Percentiles rank a stretch among this genome's conserved stretches.
Conservation (phyloP, 1,139 yeast species). For the Magnusiomyces ingens region DNA sequence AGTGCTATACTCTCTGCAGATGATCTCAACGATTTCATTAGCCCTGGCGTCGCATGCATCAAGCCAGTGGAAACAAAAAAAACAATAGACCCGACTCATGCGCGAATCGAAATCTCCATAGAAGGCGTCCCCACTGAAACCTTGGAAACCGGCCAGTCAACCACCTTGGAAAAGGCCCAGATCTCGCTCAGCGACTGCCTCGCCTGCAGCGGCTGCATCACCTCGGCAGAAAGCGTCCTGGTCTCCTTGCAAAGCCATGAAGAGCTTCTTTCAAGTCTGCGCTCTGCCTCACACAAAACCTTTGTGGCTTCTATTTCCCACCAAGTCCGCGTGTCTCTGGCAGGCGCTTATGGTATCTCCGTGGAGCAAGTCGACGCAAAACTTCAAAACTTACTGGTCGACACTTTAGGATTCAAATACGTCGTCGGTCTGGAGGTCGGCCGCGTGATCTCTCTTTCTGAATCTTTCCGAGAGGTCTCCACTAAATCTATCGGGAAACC, state of each 20-base stretch:
- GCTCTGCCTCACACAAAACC: constrained; percentile 28
- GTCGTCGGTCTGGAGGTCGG: constrained; percentile 85
- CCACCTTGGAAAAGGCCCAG: constrained; percentile 66
- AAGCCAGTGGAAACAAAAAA: constrained; percentile 61
- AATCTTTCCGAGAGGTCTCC: constrained; percentile 48
- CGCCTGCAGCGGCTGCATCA: constrained; percentile 96
- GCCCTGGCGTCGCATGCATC: constrained; percentile 92
- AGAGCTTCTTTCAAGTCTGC: constrained; percentile 59
- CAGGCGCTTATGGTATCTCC: constrained; percentile 54
- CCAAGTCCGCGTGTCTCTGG: constrained; percentile 77
- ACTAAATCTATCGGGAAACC: constrained; percentile 34
- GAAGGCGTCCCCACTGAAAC: constrained; percentile 68
- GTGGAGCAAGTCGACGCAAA: constrained; percentile 55
- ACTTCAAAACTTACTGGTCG: constrained; percentile 50
- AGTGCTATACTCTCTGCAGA: constrained; percentile 82
- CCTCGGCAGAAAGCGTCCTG: constrained; percentile 90
- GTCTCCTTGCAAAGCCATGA: constrained; percentile 86
- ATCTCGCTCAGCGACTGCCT: constrained; percentile 87
- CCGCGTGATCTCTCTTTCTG: constrained; percentile 59
- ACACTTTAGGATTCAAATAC: constrained; percentile 60
- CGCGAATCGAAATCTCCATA: constrained; percentile 60
- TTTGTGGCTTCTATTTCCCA: constrained; percentile 81
- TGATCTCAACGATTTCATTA: constrained; percentile 87
- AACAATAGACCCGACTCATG: constrained; percentile 33
- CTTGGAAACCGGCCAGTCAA: constrained; percentile 49